These are phyloP conservation scores for Pyracantha coccinea DNA, from an alignment of 331 rosid species.

Conservation along the genomic window DNA sequence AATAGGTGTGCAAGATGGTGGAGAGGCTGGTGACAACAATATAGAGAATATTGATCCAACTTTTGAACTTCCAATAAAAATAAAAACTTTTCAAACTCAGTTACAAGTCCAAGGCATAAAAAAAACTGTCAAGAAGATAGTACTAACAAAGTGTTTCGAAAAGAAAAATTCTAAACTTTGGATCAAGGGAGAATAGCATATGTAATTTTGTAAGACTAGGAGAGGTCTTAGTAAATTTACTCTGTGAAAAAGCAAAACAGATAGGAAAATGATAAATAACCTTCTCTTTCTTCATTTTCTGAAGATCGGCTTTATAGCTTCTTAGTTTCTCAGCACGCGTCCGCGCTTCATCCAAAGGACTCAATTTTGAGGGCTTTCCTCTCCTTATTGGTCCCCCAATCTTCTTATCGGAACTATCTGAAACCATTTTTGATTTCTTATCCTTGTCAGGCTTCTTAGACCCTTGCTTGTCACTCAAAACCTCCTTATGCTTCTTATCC, in stretches of 20 bases:
- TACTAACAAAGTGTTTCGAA: neutral
- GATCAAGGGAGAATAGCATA: neutral
- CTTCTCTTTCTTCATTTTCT: conserved; percentile 96
- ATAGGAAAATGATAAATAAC: conserved; percentile 20
- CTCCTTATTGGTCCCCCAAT: conserved; percentile 76
- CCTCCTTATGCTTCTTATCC: conserved; percentile 43
- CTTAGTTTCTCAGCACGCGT: conserved; percentile 90
- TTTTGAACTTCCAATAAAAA: neutral
- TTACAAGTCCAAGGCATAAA: neutral
- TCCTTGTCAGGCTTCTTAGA: conserved; percentile 53
- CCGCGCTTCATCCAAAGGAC: conserved; percentile 94
- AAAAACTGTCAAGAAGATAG: neutral
- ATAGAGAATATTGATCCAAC: neutral
- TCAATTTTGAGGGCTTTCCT: conserved; percentile 73
- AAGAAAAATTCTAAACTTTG: neutral
- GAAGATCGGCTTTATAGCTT: conserved; percentile 89
- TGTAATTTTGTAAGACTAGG: neutral
- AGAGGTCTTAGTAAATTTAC: neutral
- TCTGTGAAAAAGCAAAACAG: neutral
- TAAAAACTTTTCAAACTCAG: neutral
- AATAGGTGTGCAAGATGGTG: neutral
- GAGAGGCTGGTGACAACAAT: neutral
- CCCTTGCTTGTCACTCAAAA: conserved; percentile 39
- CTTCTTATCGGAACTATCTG: conserved; percentile 50
- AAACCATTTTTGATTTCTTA: conserved; percentile 46